phyloP scores from a whole-genome alignment of 352 stramenopile genomes.

The Globisporangium nunn region DNA sequence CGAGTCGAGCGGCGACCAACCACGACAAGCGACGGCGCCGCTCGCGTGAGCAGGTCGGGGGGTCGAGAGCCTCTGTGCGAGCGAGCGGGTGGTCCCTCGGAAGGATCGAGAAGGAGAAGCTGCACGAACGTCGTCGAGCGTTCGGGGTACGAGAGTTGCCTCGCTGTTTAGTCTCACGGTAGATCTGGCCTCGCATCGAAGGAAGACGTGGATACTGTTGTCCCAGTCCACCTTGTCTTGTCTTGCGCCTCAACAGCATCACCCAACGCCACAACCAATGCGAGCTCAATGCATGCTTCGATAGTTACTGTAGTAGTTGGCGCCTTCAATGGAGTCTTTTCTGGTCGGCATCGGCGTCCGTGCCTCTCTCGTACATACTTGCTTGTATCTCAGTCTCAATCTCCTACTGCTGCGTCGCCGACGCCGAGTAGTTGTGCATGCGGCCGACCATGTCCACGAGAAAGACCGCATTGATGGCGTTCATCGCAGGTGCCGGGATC shows the following conservation, averaged over 20 bases:
- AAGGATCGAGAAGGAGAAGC: background rate
- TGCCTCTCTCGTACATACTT: too few relatives aligned
- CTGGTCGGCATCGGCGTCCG: too few relatives aligned
- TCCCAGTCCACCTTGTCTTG: too few relatives aligned
- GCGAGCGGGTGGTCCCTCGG: too few relatives aligned
- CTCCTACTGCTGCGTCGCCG: background rate
- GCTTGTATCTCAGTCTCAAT: background rate
- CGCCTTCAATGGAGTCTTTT: too few relatives aligned
- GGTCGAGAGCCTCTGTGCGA: too few relatives aligned
- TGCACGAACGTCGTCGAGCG: background rate
- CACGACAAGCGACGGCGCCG: too few relatives aligned
- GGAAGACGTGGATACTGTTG: background rate
- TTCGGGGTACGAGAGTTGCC: background rate
- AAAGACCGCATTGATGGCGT: constrained; percentile 18
- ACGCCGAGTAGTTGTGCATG: constrained; percentile 5
- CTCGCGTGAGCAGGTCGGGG: too few relatives aligned
- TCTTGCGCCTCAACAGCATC: too few relatives aligned
- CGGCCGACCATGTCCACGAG: constrained; percentile 20
- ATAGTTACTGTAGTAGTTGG: background rate
- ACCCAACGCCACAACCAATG: background rate
- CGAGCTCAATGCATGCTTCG: background rate
- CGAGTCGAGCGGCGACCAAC: too few relatives aligned
- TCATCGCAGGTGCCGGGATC: constrained; percentile 17
- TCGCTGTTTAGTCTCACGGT: background rate
- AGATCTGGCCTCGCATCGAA: background rate